A percentile compares a stretch with the other conserved stretches of the same genome.
These are phyloP conservation scores for Gynostemma pentaphyllum DNA, from an alignment of 306 rosid species.

Conservation along the genomic window DNA sequence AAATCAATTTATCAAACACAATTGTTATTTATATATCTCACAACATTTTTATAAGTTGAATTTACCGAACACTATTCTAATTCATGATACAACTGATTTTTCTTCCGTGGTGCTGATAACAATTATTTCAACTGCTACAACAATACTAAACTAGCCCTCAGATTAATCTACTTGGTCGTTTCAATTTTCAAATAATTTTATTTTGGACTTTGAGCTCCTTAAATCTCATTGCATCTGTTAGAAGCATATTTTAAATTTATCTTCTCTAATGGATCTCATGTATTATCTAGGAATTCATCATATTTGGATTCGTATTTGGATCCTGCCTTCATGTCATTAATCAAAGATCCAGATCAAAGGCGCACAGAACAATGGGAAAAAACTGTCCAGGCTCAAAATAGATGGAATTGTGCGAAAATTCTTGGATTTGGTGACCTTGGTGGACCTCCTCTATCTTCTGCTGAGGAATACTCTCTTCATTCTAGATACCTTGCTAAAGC, in stretches of 20 bases:
- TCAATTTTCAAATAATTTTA: background rate
- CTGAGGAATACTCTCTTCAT: conserved; percentile 93
- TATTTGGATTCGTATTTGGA: conserved; percentile 74
- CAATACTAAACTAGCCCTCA: too few relatives aligned
- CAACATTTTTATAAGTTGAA: too few relatives aligned
- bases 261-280: background rate
- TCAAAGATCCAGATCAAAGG: conserved; percentile 96
- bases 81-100: too few relatives aligned
- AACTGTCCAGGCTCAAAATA: conserved; percentile 75
- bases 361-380: conserved; percentile 97
- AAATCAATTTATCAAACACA: too few relatives aligned
- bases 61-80: too few relatives aligned
- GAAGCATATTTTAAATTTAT: background rate
- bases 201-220: background rate
- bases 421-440: conserved; percentile 92
- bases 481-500: conserved; percentile 96
- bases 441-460: conserved; percentile 66
- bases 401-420: conserved; percentile 71
- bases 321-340: conserved; percentile 98
- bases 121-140: too few relatives aligned
- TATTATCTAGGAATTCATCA: conserved; percentile 55
- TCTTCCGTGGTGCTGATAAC: too few relatives aligned
- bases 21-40: too few relatives aligned
- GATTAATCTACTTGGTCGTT: background rate
- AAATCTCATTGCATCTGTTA: background rate